Conservation (phyloP, 2,329 filamentous ascomycete species). For the Exophiala sp. region DNA sequence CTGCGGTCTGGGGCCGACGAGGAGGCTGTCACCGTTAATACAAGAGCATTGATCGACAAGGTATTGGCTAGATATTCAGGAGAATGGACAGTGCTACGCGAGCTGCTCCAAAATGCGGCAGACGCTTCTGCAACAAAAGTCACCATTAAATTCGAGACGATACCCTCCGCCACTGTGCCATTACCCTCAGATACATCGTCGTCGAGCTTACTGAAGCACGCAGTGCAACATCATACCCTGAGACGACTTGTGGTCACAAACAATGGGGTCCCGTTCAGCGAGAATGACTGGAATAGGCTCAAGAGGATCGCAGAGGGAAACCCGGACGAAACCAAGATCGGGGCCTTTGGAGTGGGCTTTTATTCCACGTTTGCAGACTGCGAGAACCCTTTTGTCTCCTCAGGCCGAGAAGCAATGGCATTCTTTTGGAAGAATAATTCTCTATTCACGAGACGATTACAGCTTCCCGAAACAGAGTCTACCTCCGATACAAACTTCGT, state of each 20-base stretch:
- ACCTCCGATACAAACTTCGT: constrained; percentile 81
- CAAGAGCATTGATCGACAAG: constrained; percentile 92
- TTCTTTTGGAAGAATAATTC: constrained; percentile 99
- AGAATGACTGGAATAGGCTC: constrained; percentile 85
- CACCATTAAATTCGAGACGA: constrained; percentile 84
- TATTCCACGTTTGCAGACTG: constrained; percentile 98
- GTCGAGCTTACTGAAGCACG: constrained; percentile 72
- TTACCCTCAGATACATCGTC: constrained; percentile 59
- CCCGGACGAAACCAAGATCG: constrained; percentile 97
- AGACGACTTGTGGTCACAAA: constrained; percentile 86
- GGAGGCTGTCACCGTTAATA: constrained; percentile 97
- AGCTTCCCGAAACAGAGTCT: constrained; percentile 60
- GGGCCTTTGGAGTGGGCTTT: constrained; percentile 95
- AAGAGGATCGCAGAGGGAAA: constrained; percentile 99
- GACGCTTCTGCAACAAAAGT: constrained; percentile 89
- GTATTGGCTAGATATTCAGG: constrained; percentile 93
- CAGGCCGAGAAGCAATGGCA: constrained; percentile 86
- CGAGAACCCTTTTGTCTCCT: constrained; percentile 94
- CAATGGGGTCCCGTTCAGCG: constrained; percentile 78
- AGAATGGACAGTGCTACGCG: constrained; percentile 81
- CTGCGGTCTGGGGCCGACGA: constrained; percentile 82
- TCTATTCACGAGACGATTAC: constrained; percentile 81
- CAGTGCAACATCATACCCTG: constrained; percentile 76
- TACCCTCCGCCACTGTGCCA: constrained; percentile 73
- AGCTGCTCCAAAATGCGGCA: constrained; percentile 97